Evolutionary conservation across 768 basidiomycete genomes (phyloP).

Genomic region (Boletus eberwhitei): DNA sequence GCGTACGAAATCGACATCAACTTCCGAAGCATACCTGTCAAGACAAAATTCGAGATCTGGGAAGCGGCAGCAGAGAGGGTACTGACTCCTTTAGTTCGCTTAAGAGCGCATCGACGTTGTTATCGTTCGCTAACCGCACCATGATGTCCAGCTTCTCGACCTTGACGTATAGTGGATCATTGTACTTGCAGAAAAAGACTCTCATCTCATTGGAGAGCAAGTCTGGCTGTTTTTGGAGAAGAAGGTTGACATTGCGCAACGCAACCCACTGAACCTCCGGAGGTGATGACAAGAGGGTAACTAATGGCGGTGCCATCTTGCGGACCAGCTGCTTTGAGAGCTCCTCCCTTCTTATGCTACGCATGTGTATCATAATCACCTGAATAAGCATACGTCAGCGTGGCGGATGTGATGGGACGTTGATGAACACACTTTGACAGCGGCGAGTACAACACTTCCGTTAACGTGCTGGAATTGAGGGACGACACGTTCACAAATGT

Average conservation of each 20-base stretch:
- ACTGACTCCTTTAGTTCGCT: conserved; percentile 94
- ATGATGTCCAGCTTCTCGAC: conserved; percentile 98
- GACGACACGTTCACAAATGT: conserved; percentile 97
- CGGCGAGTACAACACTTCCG: conserved; percentile 93
- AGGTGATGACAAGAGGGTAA: conserved; percentile 93
- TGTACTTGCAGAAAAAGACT: conserved; percentile 99
- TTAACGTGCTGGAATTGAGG: conserved; percentile 99
- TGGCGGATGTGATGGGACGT: neutral
- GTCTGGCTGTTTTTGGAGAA: conserved; percentile 90
- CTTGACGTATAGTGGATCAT: conserved; percentile 98
- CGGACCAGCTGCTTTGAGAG: conserved; percentile 80
- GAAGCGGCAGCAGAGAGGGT: neutral
- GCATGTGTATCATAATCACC: conserved; percentile 99
- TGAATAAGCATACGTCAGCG: conserved; percentile 27
- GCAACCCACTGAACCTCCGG: conserved; percentile 99
- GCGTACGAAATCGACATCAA: conserved; percentile 97
- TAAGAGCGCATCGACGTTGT: conserved; percentile 90
- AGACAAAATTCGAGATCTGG: neutral
- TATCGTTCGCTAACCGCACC: conserved; percentile 87
- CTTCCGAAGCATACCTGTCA: conserved; percentile 88
- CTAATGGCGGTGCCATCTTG: conserved; percentile 97
- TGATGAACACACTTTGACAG: conserved; percentile 68
- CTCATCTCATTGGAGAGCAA: conserved; percentile 94
- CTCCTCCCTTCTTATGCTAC: conserved; percentile 74
- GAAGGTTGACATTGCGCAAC: conserved; percentile 91